Base-by-base conservation (phyloP, 1,284 basidiomycete genomes). In the Ganoderma lingzhi region DNA sequence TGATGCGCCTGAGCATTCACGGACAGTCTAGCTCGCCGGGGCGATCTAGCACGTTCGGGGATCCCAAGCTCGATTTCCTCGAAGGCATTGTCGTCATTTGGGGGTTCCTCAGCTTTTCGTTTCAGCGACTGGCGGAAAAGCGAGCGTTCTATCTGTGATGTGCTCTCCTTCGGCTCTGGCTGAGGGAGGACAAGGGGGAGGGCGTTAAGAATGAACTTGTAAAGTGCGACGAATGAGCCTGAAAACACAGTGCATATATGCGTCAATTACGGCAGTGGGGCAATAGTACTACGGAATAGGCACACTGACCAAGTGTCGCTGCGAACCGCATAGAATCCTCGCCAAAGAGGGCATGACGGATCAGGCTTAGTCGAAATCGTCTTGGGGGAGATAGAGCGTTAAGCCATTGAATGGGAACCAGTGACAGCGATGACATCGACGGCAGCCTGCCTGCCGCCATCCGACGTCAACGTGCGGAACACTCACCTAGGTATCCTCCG, bases 201-300 rank as follows among this genome's bases (percentile, higher is more conserved):
- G 0, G 90, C 84, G 76, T 97, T 97, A 8, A 96, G 85, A 32
- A 95, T 86, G 75, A 92, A 87, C 74, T 95, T 96, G 83, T 97
- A 95, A 19, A 95, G 76, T 15, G 90, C 87, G 8, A 93, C 93
- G 75, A 96, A 96, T 0, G 92, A 89, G 2, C 92, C 93, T 93
- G 48, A 51, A 9, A 37, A 35, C 10, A 30, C 48, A 55, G 32
- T 17, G 48, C 35, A 55, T 59, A 59, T 44, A 32, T 59, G 37
- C 32, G 63, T 48, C 42, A 67, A 37, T 17, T 15, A 17, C 15
- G 23, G 44, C 9, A 39, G 17, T 68, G 48, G 63, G 61, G 58
- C 59, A 45, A 37, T 62, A 41, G 62, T 28, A 6, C 58, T 48
- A 32, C 30, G 41, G 39, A 53, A 1, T 28, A 32, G 9, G 59